These are phyloP conservation scores for Rhodocollybia butyracea DNA, from an alignment of 768 basidiomycete species.

Conservation along the genomic window DNA sequence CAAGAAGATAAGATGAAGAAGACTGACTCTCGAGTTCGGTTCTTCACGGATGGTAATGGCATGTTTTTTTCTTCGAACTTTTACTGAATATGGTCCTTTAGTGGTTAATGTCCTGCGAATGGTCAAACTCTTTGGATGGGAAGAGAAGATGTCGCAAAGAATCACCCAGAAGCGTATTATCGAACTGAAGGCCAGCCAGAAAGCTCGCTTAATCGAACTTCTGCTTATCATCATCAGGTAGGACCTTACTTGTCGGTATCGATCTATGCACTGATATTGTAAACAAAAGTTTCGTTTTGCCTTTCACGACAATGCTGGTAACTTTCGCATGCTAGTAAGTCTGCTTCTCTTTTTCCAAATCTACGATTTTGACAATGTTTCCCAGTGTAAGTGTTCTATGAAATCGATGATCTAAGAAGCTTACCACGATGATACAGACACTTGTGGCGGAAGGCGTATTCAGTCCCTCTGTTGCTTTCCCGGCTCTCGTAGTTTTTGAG, in stretches of 20 bases:
- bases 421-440: not conserved
- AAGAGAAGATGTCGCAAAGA: constrained; percentile 49
- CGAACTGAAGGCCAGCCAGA: constrained; percentile 56
- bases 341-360: not conserved
- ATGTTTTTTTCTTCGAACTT: constrained; percentile 18
- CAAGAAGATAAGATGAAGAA: constrained; percentile 37
- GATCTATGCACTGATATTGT: not conserved
- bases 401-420: not conserved
- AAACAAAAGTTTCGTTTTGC: constrained; percentile 48
- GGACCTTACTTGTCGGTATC: not conserved
- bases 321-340: constrained; percentile 60
- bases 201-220: constrained; percentile 47
- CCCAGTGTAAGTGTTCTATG: constrained; percentile 4
- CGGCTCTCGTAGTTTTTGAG: constrained; percentile 41
- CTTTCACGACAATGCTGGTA: constrained; percentile 61
- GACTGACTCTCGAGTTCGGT: constrained; percentile 42
- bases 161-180: constrained; percentile 56
- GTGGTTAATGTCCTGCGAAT: constrained; percentile 58
- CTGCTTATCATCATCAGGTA: constrained; percentile 41
- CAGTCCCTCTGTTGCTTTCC: constrained; percentile 19
- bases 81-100: constrained; percentile 24
- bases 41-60: constrained; percentile 34
- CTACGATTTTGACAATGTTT: not conserved
- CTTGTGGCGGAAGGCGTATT: constrained; percentile 8
- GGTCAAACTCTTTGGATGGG: constrained; percentile 71